Conservation (phyloP, 768 basidiomycete species). For the Amanita fuliginea region DNA sequence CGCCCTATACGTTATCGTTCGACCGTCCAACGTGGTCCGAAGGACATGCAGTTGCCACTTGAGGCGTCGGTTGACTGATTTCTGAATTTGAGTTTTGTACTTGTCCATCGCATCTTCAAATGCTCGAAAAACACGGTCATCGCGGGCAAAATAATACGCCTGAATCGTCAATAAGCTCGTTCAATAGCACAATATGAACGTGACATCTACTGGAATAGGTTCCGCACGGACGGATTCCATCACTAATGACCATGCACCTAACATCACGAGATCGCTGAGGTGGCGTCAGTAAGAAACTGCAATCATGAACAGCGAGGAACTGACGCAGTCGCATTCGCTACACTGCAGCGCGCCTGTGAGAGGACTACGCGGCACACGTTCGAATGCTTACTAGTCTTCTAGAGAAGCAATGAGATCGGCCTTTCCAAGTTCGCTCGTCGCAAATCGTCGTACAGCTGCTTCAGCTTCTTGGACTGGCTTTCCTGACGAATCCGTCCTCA, state of each 20-base stretch:
- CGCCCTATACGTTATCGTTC: conserved; percentile 56
- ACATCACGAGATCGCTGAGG: conserved; percentile 58
- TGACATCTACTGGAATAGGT: conserved; percentile 53
- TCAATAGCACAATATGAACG: not conserved
- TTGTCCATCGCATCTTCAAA: conserved; percentile 41
- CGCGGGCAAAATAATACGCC: conserved; percentile 92
- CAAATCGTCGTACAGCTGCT: conserved; percentile 72
- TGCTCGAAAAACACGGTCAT: conserved; percentile 73
- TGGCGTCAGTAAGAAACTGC: not conserved
- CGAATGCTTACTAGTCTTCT: conserved; percentile 72
- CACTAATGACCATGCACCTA: conserved; percentile 70
- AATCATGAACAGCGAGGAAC: conserved; percentile 3
- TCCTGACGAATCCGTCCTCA: conserved; percentile 55
- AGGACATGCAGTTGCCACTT: conserved; percentile 65
- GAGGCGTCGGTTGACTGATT: conserved; percentile 40
- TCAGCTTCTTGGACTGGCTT: conserved; percentile 71
- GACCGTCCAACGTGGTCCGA: conserved; percentile 52
- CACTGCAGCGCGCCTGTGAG: conserved; percentile 26
- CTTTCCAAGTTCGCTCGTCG: conserved; percentile 76
- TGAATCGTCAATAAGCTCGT: conserved; percentile 16
- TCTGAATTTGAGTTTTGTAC: conserved; percentile 35
- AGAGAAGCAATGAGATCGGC: conserved; percentile 69
- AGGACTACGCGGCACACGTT: not conserved
- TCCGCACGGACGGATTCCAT: conserved; percentile 49
- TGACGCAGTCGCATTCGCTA: conserved; percentile 77